Conservation (phyloP, 768 basidiomycete species). For the Gloeophyllum trabeum region DNA sequence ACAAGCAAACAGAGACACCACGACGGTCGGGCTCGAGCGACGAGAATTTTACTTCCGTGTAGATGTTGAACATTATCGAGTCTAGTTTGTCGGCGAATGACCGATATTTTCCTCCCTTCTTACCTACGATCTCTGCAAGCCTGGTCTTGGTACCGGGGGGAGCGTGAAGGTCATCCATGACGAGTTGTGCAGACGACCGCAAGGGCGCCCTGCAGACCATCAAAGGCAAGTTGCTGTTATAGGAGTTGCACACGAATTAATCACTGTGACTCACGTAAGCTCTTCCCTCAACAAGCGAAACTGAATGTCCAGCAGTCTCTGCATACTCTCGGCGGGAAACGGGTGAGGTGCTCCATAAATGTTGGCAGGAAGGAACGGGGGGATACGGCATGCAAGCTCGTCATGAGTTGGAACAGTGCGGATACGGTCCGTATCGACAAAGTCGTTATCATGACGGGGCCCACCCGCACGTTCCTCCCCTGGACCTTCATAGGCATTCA, state of each 20-base stretch:
- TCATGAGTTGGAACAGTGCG: constrained; percentile 60
- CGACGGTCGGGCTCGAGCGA: constrained; percentile 37
- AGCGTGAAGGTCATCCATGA: constrained; percentile 31
- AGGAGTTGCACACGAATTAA: background rate
- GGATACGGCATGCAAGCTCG: constrained; percentile 38
- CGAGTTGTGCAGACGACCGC: constrained; percentile 34
- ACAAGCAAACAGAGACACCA: constrained; percentile 36
- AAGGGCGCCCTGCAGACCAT: constrained; percentile 45
- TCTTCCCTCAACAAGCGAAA: constrained; percentile 71
- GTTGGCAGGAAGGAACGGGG: constrained; percentile 54
- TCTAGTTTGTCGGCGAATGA: constrained; percentile 28
- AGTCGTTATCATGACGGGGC: constrained; percentile 62
- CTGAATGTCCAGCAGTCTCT: constrained; percentile 59
- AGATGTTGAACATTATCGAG: constrained; percentile 49
- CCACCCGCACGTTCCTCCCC: constrained; percentile 25
- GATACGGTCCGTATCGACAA: constrained; percentile 40
- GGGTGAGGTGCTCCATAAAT: constrained; percentile 53
- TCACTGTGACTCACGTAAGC: constrained; percentile 32
- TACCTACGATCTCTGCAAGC: constrained; percentile 34
- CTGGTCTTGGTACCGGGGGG: constrained; percentile 18
- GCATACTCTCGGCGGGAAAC: constrained; percentile 44
- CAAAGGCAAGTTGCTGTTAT: constrained; percentile 1
- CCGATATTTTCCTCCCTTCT: constrained; percentile 50
- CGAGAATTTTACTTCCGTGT: constrained; percentile 39
- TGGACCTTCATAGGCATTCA: constrained; percentile 10